Evolutionary conservation across 2,329 filamentous ascomycete genomes (phyloP).

Genomic region (Taxawa tesnikishii): DNA sequence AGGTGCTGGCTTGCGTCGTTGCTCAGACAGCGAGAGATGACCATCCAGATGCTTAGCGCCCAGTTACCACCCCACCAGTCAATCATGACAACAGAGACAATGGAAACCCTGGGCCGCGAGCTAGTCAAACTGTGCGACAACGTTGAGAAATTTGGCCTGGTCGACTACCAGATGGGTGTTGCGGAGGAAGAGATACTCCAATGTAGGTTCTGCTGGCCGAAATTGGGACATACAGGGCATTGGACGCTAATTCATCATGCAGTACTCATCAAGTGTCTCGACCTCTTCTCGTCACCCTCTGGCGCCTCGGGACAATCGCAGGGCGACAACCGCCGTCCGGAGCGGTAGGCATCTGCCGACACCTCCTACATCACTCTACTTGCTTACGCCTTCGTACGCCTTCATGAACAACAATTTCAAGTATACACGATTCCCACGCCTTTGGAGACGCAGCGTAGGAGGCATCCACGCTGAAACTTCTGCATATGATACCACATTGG

Average conservation of each 20-base stretch:
- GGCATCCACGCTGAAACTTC: background rate
- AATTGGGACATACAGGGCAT: slow-evolving; percentile 8
- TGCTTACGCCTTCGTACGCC: too few relatives aligned
- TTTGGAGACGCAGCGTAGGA: background rate
- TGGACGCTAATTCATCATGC: background rate
- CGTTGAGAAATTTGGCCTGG: slow-evolving; percentile 81
- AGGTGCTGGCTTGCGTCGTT: slow-evolving; percentile 76
- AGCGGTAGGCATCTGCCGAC: background rate
- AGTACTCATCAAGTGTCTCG: slow-evolving; percentile 43
- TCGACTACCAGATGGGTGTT: slow-evolving; percentile 95
- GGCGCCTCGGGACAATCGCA: background rate
- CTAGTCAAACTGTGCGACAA: slow-evolving; percentile 72
- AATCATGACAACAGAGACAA: slow-evolving; percentile 53
- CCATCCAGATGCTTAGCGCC: slow-evolving; percentile 46
- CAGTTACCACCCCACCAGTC: slow-evolving; percentile 44
- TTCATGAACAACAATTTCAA: background rate
- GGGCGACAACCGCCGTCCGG: background rate
- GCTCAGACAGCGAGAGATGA: slow-evolving; percentile 71
- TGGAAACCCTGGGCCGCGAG: slow-evolving; percentile 73
- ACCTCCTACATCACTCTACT: too few relatives aligned
- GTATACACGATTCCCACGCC: background rate
- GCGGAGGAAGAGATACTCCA: slow-evolving; percentile 87
- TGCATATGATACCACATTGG: background rate
- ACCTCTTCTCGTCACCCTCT: slow-evolving; percentile 25
- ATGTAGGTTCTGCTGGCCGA: slow-evolving; percentile 43